These are phyloP conservation scores for Apodospora peruviana DNA, from an alignment of 495 filamentous ascomycete genomes.

Conservation along the genomic window DNA sequence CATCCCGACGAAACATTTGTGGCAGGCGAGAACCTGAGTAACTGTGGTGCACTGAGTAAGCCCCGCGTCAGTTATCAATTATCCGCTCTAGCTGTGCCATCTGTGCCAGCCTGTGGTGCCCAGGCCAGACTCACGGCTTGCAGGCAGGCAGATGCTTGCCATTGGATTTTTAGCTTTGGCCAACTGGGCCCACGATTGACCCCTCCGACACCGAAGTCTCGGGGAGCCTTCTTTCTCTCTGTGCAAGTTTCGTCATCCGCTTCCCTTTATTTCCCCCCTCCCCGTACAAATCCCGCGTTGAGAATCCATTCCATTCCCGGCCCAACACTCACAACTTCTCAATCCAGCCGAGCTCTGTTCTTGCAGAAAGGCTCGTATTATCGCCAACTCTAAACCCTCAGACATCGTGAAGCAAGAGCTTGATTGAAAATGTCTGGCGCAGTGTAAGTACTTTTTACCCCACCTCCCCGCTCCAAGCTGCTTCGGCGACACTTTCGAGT, in stretches of 20 bases:
- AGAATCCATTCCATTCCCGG: slow-evolving; percentile 13
- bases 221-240: slow-evolving; percentile 12
- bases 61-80: slow-evolving; percentile 24
- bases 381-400: neutral
- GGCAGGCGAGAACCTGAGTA: too few species aligned
- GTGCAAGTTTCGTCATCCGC: slow-evolving; percentile 31
- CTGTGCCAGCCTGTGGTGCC: slow-evolving; percentile 1
- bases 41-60: slow-evolving; percentile 22
- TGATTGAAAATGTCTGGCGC: slow-evolving; percentile 43
- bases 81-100: too few species aligned
- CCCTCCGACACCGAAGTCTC: slow-evolving; percentile 21
- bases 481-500: slow-evolving; percentile 10
- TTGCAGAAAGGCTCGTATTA: slow-evolving; percentile 9
- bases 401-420: slow-evolving; percentile 5
- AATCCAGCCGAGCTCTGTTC: neutral
- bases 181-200: neutral
- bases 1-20: too few species aligned
- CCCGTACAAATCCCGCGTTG: slow-evolving; percentile 19
- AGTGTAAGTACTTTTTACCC: slow-evolving; percentile 42
- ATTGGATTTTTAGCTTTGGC: neutral
- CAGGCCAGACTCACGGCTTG: slow-evolving; percentile 6
- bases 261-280: slow-evolving; percentile 8
- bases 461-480: slow-evolving; percentile 19
- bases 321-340: slow-evolving; percentile 5
- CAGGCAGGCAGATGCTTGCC: neutral